Evolutionary conservation across 1,139 yeast species (phyloP), one percentile per base, ranked within the genome.

Genomic region (Geotrichum histeridarum): DNA sequence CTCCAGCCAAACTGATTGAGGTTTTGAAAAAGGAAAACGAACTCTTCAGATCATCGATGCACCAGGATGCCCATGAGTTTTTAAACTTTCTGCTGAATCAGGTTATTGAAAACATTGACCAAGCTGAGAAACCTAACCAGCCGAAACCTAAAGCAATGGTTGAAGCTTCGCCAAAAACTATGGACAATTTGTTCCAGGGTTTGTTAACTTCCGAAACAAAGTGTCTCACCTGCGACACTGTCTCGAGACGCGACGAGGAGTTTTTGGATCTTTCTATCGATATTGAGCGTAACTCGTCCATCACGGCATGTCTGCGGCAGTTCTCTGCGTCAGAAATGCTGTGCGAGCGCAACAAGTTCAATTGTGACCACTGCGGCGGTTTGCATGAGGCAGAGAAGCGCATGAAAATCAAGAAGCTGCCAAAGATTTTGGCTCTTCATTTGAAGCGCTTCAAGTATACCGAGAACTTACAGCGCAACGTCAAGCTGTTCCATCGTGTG

Each of bases 61-160:
- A 93, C 69, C 99, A 93, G 67, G 99, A 93, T 74, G 97, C 99
- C 1, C 99, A 93, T 70, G 99, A 93, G 69, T 93, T 93, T 68
- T 78, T 90, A 67, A 91, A 90, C 69, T 91, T 88, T 65, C 70
- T 91, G 61, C 75, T 93, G 53, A 93, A 93, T 69, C 86, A 84
- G 60, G 80, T 88, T 32, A 82, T 90, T 55, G 99, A 93, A 61
- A 77, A 80, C 39, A 70, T 87, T 35, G 82, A 80, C 6, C 2
- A 63, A 46, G 55, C 50, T 54, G 12, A 42, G 51, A 53, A 49
- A 22, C 27, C 27, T 22, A 22, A 22, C 27, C 4, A 22, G 27
- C 27, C 27, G 27, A 22, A 31, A 60, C 54, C 57, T 55, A 42
- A 52, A 48, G 31, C 57, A 52, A 27, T 53, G 51, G 49, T 35